Evolutionary conservation across 805 yeast species (phyloP), one percentile per base, ranked within the genome.

Genomic region (Sugiyamaella smithiae): DNA sequence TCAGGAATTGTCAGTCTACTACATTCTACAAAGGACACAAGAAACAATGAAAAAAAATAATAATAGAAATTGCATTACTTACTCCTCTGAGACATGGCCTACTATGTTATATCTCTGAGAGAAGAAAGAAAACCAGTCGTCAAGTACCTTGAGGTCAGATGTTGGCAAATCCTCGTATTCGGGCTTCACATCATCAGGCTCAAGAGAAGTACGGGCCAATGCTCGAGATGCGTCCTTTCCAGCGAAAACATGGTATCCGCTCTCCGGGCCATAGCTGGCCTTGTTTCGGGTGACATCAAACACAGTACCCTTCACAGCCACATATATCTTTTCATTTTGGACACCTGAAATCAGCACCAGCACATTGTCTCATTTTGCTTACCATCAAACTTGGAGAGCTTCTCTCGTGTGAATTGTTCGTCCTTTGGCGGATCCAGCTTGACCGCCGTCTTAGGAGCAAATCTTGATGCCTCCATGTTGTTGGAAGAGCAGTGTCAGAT

Each of bases 211-310:
- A 58, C 82, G 77, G 1, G 86, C 96, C 46, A 88, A 69, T 1
- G 91, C 84, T 50, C 93, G 69, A 28, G 87, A 78, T 19, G 87
- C 86, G 57, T 88, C 96, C 54, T 77, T 79, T 4, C 91, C 96
- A 7, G 81, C 86, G 36, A 88, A 73, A 5, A 73, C 78, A 58
- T 80, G 81, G 65, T 88, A 88, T 19, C 83, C 81, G 51, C 80
- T 77, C 0, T 89, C 90, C 2, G 84, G 83, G 0, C 95, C 96
- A 62, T 88, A 88, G 33, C 82, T 82, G 12, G 75, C 78, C 9
- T 64, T 57, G 60, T 87, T 88, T 40, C 69, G 62, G 0, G 86
- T 76, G 7, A 88, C 96, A 59, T 88, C 96, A 63, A 86, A 88
- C 8, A 88, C 79, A 1, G 73, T 73, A 17, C 95, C 93, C 52